Evolutionary conservation across 2,329 filamentous ascomycete species (phyloP).

Genomic region (Neonectria punicea): DNA sequence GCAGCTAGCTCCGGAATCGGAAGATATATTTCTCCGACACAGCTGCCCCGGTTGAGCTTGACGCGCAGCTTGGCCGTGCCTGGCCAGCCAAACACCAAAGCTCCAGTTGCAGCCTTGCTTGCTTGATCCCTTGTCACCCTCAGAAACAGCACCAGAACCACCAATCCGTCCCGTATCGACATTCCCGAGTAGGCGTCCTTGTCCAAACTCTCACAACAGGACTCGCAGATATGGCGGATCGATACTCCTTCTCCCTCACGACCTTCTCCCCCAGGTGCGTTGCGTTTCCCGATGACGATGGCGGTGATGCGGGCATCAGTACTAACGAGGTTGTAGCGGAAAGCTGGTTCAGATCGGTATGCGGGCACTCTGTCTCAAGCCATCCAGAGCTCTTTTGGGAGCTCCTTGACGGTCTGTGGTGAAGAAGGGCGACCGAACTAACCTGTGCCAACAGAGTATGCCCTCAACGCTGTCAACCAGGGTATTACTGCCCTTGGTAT

Average conservation of each 20-base stretch:
- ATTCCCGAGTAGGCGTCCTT: slow-evolving; percentile 23
- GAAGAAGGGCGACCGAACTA: slow-evolving; percentile 21
- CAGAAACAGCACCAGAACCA: slow-evolving; percentile 17
- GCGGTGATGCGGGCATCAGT: slow-evolving; percentile 41
- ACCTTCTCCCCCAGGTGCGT: slow-evolving; percentile 98
- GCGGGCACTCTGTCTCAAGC: slow-evolving; percentile 25
- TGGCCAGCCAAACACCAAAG: slow-evolving; percentile 49
- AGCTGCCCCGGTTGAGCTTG: slow-evolving; percentile 45
- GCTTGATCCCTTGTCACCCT: slow-evolving; percentile 36
- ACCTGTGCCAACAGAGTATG: slow-evolving; percentile 79
- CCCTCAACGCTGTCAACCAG: slow-evolving; percentile 98
- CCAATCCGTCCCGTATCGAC: slow-evolving; percentile 36
- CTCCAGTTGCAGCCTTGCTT: slow-evolving; percentile 46
- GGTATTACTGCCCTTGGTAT: slow-evolving; percentile 98
- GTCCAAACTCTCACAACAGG: slow-evolving; percentile 18
- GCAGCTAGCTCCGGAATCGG: slow-evolving; percentile 35
- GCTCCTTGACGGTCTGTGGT: not conserved
- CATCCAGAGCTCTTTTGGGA: not conserved
- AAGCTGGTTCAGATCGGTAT: slow-evolving; percentile 97
- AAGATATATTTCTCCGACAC: slow-evolving; percentile 41
- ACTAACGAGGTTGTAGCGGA: slow-evolving; percentile 73
- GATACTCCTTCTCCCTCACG: slow-evolving; percentile 99
- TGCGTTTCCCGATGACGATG: slow-evolving; percentile 42
- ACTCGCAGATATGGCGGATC: slow-evolving; percentile 81
- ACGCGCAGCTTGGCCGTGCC: slow-evolving; percentile 54